phyloP scores from a whole-genome alignment of 1,284 basidiomycete species.

The Trametes polyzona region DNA sequence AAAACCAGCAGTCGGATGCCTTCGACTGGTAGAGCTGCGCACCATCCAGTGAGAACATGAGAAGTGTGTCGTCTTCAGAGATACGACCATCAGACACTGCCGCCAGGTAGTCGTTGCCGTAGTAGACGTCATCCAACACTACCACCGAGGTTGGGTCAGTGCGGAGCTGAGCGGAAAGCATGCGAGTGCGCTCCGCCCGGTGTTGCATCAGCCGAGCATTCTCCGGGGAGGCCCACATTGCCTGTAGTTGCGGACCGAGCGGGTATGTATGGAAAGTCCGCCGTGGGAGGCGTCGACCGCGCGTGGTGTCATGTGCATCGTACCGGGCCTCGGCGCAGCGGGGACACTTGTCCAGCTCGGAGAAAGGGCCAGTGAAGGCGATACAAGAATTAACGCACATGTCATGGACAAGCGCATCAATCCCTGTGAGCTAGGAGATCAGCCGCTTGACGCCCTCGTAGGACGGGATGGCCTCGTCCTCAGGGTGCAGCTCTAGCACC shows the following conservation, averaged over 20 bases:
- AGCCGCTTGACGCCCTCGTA: slow-evolving; percentile 28
- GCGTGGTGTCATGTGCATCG: neutral
- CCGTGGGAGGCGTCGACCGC: neutral
- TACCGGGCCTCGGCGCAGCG: slow-evolving; percentile 19
- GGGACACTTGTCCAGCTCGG: slow-evolving; percentile 23
- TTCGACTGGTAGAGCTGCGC: slow-evolving; percentile 36
- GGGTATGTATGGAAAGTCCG: slow-evolving; percentile 27
- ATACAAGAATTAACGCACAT: slow-evolving; percentile 40
- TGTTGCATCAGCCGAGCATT: slow-evolving; percentile 25
- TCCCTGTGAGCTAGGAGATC: slow-evolving; percentile 32
- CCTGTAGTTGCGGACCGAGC: slow-evolving; percentile 33
- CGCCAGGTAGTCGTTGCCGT: slow-evolving; percentile 26
- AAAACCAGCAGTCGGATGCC: slow-evolving; percentile 34
- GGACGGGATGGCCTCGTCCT: slow-evolving; percentile 26
- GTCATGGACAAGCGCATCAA: slow-evolving; percentile 31
- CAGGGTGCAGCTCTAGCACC: neutral
- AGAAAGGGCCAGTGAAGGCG: slow-evolving; percentile 38
- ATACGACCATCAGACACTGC: slow-evolving; percentile 22
- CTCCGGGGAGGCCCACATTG: slow-evolving; percentile 13
- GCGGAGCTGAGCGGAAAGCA: neutral
- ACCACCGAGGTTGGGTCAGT: neutral
- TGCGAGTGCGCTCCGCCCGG: slow-evolving; percentile 7
- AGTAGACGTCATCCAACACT: neutral
- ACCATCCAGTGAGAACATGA: slow-evolving; percentile 35
- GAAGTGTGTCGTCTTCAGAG: slow-evolving; percentile 16